phyloP scores from a whole-genome alignment of 495 filamentous ascomycete genomes.

The Cenococcum geophilum region DNA sequence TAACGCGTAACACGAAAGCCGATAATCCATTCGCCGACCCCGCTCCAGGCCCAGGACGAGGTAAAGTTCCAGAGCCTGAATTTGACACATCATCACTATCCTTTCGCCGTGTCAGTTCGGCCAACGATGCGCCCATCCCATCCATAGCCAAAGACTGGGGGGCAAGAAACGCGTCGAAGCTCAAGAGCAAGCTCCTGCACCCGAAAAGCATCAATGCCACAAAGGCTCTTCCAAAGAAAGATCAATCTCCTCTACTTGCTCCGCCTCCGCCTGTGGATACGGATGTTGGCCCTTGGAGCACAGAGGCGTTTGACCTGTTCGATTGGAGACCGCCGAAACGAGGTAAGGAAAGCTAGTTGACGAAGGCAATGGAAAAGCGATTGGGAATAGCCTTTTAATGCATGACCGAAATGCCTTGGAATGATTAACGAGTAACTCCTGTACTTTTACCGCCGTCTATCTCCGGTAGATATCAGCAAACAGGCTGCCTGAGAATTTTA shows the following conservation, averaged over 20 bases:
- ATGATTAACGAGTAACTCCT: too few species aligned
- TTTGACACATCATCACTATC: neutral
- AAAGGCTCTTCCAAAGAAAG: conserved; percentile 7
- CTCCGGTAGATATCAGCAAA: too few species aligned
- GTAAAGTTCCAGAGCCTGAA: too few species aligned
- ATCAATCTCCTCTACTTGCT: conserved; percentile 1
- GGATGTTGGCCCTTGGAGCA: conserved; percentile 50
- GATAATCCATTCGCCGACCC: too few species aligned
- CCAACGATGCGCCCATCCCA: conserved; percentile 26
- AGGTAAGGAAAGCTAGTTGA: too few species aligned
- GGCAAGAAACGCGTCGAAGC: conserved; percentile 12
- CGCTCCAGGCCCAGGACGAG: too few species aligned
- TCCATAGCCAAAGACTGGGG: conserved; percentile 15
- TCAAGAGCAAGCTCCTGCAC: conserved; percentile 15
- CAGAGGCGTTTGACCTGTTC: conserved; percentile 55
- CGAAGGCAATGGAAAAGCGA: too few species aligned
- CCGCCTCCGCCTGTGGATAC: conserved; percentile 14
- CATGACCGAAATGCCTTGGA: too few species aligned
- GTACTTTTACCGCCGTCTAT: too few species aligned
- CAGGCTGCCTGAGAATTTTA: too few species aligned
- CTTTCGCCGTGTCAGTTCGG: conserved; percentile 14
- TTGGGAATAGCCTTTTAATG: too few species aligned
- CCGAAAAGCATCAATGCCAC: conserved; percentile 9
- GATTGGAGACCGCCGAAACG: conserved; percentile 43
- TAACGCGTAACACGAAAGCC: too few species aligned